Evolutionary conservation across 257 asterid genomes (phyloP).

Genomic region (Plantago major): DNA sequence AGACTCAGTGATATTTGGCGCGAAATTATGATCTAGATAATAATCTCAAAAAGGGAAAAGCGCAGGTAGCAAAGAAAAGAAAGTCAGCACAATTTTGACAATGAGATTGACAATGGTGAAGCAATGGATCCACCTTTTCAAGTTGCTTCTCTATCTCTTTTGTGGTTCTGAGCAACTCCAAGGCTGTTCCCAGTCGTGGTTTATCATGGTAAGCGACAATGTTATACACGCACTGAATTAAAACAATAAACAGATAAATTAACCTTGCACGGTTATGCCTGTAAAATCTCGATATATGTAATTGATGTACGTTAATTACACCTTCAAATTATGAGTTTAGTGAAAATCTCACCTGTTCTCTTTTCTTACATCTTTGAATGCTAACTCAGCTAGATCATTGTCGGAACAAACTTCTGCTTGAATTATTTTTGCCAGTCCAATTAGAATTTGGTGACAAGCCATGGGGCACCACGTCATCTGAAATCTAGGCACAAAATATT

Average conservation of each 20-base stretch:
- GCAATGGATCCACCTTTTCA: constrained; percentile 43
- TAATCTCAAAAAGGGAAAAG: too few species aligned
- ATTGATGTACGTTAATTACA: too few species aligned
- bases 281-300: not conserved
- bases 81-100: not conserved
- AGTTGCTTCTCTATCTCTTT: constrained; percentile 64
- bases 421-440: constrained; percentile 67
- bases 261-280: not conserved
- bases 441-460: constrained; percentile 61
- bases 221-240: constrained; percentile 55
- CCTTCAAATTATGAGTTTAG: too few species aligned
- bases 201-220: constrained; percentile 64
- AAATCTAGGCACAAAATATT: constrained; percentile 44
- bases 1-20: not conserved
- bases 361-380: constrained; percentile 71
- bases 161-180: constrained; percentile 74
- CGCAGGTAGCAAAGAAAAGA: too few species aligned
- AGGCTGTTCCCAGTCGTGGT: constrained; percentile 82
- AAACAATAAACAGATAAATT: constrained; percentile 12
- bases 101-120: not conserved
- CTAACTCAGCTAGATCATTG: constrained; percentile 68
- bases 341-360: constrained; percentile 37
- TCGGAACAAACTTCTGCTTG: constrained; percentile 84
- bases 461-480: constrained; percentile 81
- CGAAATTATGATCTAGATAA: too few species aligned